These are phyloP conservation scores for Colletotrichum simmondsii DNA, from an alignment of 2,329 filamentous ascomycete genomes.

Conservation along the genomic window DNA sequence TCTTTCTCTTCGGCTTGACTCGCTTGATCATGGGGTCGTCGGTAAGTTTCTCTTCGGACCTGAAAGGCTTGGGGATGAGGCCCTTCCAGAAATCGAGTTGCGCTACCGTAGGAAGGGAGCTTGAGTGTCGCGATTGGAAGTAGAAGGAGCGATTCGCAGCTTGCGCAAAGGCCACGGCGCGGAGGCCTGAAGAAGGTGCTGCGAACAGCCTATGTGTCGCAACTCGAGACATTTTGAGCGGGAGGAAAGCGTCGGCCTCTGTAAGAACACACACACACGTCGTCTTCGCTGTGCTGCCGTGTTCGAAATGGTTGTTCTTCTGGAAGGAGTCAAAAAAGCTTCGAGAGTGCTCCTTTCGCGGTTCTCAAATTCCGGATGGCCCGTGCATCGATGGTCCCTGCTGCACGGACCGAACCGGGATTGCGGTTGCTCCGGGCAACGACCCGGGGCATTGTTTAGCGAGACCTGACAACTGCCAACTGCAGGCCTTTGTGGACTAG, in stretches of 20 bases:
- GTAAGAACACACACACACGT: background rate
- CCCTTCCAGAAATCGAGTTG: slow-evolving; percentile 75
- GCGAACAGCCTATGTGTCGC: slow-evolving; percentile 7
- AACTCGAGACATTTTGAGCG: slow-evolving; percentile 20
- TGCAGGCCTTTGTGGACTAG: slow-evolving; percentile 15
- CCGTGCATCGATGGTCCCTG: slow-evolving; percentile 15
- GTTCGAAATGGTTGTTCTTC: background rate
- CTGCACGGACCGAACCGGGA: slow-evolving; percentile 17
- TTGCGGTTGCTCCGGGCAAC: slow-evolving; percentile 31
- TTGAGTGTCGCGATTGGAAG: slow-evolving; percentile 42
- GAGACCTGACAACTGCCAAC: slow-evolving; percentile 35
- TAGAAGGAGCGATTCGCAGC: slow-evolving; percentile 12
- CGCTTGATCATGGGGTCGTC: slow-evolving; percentile 43
- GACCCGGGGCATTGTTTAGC: slow-evolving; percentile 33
- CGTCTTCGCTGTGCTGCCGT: background rate
- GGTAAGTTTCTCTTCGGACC: slow-evolving; percentile 50
- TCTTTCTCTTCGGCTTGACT: slow-evolving; percentile 58
- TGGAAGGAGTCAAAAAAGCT: slow-evolving; percentile 13
- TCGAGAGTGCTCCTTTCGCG: background rate
- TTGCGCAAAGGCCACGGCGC: slow-evolving; percentile 1
- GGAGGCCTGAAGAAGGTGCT: slow-evolving; percentile 6
- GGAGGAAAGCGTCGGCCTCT: background rate
- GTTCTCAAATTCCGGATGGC: background rate
- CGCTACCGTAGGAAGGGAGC: slow-evolving; percentile 61
- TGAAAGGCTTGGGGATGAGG: slow-evolving; percentile 75